Conservation (phyloP, 371 early-diverging fungal genomes). For the Mucor lusitanicus region DNA sequence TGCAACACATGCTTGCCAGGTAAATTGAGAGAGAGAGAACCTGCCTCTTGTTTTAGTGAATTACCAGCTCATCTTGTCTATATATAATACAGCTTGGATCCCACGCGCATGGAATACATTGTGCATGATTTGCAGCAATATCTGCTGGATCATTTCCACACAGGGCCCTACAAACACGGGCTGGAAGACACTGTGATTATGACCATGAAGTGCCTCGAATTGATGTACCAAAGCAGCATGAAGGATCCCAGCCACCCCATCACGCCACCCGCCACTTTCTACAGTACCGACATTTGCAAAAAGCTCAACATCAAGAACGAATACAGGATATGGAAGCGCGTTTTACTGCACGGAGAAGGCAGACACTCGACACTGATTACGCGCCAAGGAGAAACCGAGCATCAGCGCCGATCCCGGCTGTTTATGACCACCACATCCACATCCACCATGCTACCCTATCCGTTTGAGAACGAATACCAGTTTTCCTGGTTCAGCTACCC, state of each 20-base stretch:
- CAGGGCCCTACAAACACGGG: conserved; percentile 48
- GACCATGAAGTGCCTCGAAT: conserved; percentile 60
- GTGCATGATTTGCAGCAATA: conserved; percentile 35
- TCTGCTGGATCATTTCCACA: conserved; percentile 53
- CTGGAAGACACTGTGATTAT: conserved; percentile 64
- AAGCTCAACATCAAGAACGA: conserved; percentile 82
- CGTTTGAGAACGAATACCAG: conserved; percentile 49
- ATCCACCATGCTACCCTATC: conserved; percentile 38
- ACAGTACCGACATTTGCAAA: conserved; percentile 56
- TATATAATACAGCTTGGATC: conserved; percentile 7
- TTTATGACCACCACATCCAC: conserved; percentile 38
- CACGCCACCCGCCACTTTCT: conserved; percentile 48
- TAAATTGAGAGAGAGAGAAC: not conserved
- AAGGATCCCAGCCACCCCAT: conserved; percentile 6
- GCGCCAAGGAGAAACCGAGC: conserved; percentile 28
- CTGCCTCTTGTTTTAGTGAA: conserved; percentile 9
- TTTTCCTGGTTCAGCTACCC: conserved; percentile 80
- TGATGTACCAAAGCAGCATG: conserved; percentile 51
- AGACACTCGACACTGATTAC: conserved; percentile 32
- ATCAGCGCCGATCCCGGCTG: conserved; percentile 42
- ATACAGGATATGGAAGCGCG: conserved; percentile 70
- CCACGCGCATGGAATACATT: conserved; percentile 20
- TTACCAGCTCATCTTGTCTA: too few species aligned
- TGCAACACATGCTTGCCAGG: conserved; percentile 17
- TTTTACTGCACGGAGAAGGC: conserved; percentile 44